phyloP scores from a whole-genome alignment of 78 protist genomes.

The Dictyostelium intermedium region DNA sequence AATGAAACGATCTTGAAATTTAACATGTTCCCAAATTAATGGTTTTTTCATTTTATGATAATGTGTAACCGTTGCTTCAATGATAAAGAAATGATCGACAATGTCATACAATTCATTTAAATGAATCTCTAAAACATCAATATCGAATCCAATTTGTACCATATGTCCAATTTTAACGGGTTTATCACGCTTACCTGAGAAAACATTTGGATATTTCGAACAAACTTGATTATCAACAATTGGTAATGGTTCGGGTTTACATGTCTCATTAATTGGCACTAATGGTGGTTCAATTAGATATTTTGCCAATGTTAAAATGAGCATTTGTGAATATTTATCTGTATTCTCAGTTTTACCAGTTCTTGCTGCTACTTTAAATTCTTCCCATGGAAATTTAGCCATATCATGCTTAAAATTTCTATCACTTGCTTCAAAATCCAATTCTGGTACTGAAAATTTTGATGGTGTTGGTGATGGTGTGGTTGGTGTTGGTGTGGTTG shows the following conservation, averaged over 20 bases:
- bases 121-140: conserved; percentile 13
- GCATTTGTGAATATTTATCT: conserved; percentile 3
- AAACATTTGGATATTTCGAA: neutral
- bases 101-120: conserved; percentile 8
- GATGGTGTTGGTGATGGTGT: neutral
- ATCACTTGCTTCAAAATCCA: neutral
- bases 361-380: neutral
- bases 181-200: neutral
- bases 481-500: neutral
- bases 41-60: conserved; percentile 7
- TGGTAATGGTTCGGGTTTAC: conserved; percentile 7
- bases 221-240: neutral
- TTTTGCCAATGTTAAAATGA: neutral
- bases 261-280: neutral
- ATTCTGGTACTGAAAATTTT: neutral
- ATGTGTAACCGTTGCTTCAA: neutral
- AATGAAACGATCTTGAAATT: conserved; percentile 1
- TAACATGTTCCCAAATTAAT: conserved; percentile 21
- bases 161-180: neutral
- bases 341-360: neutral
- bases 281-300: conserved; percentile 12
- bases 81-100: conserved; percentile 1
- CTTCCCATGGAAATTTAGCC: neutral
- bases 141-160: conserved; percentile 19
- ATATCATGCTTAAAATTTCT: neutral